Evolutionary conservation across 2,329 filamentous ascomycete genomes (phyloP).

Genomic region (Fonsecaea monophora): DNA sequence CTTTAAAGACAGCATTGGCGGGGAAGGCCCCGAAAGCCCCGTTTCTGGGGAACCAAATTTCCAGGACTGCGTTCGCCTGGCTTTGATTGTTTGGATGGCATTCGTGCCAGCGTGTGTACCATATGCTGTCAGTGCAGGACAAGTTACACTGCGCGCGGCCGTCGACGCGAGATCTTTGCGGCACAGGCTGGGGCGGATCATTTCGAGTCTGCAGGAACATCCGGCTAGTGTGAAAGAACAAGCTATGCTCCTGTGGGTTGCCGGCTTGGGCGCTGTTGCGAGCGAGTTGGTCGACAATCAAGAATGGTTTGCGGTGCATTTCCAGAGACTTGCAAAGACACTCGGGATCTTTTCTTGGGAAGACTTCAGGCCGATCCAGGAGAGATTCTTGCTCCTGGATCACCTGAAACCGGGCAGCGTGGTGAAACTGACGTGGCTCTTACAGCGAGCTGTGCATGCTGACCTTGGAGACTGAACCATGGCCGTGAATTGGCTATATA

Average conservation of each 20-base stretch:
- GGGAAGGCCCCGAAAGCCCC: background rate
- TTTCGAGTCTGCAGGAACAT: background rate
- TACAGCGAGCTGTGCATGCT: conserved; percentile 26
- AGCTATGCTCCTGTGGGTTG: conserved; percentile 25
- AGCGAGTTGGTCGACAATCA: conserved; percentile 29
- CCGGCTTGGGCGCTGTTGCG: conserved; percentile 24
- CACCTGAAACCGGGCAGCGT: conserved; percentile 18
- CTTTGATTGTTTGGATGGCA: conserved; percentile 31
- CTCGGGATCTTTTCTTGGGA: conserved; percentile 25
- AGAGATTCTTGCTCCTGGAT: conserved; percentile 26
- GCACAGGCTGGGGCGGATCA: conserved; percentile 10
- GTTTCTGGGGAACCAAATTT: conserved; percentile 2
- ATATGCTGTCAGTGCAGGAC: conserved; percentile 7
- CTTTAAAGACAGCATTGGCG: conserved; percentile 11
- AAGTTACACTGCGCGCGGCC: conserved; percentile 14
- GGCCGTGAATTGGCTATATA: background rate
- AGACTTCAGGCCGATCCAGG: conserved; percentile 24
- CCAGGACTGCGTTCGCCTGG: conserved; percentile 27
- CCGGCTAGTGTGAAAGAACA: conserved; percentile 11
- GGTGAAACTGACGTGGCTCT: conserved; percentile 25
- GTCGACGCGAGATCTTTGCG: conserved; percentile 23
- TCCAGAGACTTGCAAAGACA: conserved; percentile 27
- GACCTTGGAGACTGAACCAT: background rate
- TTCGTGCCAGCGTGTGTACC: conserved; percentile 24
- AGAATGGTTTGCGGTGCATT: conserved; percentile 34